Base-by-base conservation (phyloP, 306 rosid genomes). In the Cicer pinnatifidum region DNA sequence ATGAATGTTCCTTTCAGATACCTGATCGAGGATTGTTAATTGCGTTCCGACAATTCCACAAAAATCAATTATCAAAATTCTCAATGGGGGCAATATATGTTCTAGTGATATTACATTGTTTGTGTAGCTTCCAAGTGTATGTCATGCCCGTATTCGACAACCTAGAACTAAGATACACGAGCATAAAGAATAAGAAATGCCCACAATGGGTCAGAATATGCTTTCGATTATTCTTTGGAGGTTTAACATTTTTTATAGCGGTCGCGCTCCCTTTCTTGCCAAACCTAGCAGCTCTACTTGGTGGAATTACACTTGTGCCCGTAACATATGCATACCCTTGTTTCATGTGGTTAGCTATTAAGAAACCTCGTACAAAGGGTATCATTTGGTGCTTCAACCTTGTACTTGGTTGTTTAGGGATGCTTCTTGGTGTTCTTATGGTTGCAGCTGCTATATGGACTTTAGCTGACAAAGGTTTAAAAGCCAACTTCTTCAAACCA, bases 251-350 rank as follows among this genome's bases (percentile, higher is more conserved):
- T 67, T 85, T 85, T 6, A 16, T 77, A 1, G 80, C 91, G 0
- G 93, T 91, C n/a, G 53, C 89, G 2, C 75, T 91, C 11, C 96
- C 97, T 0, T 91, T 91, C 82, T 58, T 91, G 17, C 90, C 87
- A 13, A 69, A 74, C 40, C 82, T 89, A 1, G 72, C 83, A 2
- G 75, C 83, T 2, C 68, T 91, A 7, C 38, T 86, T 0, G 93
- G 93, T 66, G 89, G 89, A 1, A 50, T 91, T 5, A 82, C 89
- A 0, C 35, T 77, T 1, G 72, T 91, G 59, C 97, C 96, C 1
- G 0, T 91, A 48, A 78, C 96, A 0, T 85, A 83, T 54, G 88
- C 85, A 6, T 91, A 91, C 77, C 97, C 97, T 0, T 89, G 97
- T 71, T 86, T 88, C 84, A 91, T 91, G 91, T 91, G 92, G 89